Conservation (phyloP, 768 basidiomycete species). For the Pholiota molesta region DNA sequence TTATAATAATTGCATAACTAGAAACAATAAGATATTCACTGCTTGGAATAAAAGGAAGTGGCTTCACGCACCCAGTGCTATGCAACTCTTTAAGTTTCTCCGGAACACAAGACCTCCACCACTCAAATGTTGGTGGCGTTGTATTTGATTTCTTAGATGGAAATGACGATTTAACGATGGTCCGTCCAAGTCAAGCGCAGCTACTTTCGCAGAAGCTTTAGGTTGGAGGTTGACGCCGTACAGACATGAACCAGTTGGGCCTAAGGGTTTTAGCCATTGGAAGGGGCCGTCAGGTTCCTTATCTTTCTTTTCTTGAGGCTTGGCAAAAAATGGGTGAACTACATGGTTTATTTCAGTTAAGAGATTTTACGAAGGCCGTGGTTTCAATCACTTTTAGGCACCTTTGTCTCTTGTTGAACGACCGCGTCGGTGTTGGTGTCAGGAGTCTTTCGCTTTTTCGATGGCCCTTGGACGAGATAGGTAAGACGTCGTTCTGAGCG, state of each 20-base stretch:
- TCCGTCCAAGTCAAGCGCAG: constrained; percentile 90
- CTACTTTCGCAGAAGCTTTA: constrained; percentile 55
- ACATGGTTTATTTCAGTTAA: neutral
- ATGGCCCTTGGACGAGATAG: constrained; percentile 7
- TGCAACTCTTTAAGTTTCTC: constrained; percentile 61
- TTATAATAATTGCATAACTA: constrained; percentile 72
- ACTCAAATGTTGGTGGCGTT: constrained; percentile 50
- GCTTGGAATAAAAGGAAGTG: neutral
- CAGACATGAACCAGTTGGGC: constrained; percentile 41
- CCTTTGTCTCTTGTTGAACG: constrained; percentile 5
- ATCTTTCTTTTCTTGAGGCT: constrained; percentile 15
- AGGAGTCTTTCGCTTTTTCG: constrained; percentile 18
- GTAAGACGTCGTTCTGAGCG: neutral
- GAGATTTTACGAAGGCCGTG: neutral
- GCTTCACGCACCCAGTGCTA: constrained; percentile 55
- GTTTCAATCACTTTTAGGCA: constrained; percentile 21
- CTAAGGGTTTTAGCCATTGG: constrained; percentile 44
- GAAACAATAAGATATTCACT: neutral
- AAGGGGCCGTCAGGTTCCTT: constrained; percentile 28
- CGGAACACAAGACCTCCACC: constrained; percentile 75
- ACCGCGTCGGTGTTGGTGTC: neutral
- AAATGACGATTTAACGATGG: constrained; percentile 65
- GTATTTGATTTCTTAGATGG: constrained; percentile 32
- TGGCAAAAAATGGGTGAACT: constrained; percentile 42
- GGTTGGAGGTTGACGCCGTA: constrained; percentile 47